Conservation (phyloP, 2,329 filamentous ascomycete genomes). For the Fusarium incarnatum region DNA sequence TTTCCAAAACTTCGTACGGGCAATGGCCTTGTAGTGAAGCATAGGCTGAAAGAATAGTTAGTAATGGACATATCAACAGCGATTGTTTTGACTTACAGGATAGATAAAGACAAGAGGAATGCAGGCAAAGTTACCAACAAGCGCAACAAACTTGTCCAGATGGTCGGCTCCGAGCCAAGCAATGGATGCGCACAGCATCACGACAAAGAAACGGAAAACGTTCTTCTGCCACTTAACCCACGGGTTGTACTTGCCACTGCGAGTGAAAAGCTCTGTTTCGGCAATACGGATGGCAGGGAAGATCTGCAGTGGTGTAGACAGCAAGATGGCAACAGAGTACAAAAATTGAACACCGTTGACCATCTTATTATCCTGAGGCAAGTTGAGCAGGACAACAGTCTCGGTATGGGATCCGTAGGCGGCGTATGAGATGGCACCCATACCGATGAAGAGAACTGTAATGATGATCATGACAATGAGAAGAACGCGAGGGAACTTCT, state of each 20-base stretch:
- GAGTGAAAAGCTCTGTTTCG: constrained; percentile 92
- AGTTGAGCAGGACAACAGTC: constrained; percentile 94
- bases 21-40: constrained; percentile 86
- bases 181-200: constrained; percentile 85
- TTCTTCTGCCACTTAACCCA: constrained; percentile 99
- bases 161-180: constrained; percentile 94
- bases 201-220: constrained; percentile 91
- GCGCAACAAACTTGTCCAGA: constrained; percentile 95
- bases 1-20: constrained; percentile 74
- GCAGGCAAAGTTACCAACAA: constrained; percentile 97
- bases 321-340: constrained; percentile 96
- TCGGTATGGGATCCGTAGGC: constrained; percentile 96
- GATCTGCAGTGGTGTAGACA: constrained; percentile 95
- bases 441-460: constrained; percentile 87
- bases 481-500: constrained; percentile 90
- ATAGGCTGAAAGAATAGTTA: constrained; percentile 74
- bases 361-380: constrained; percentile 93
- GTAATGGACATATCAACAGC: constrained; percentile 8
- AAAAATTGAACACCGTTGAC: constrained; percentile 97
- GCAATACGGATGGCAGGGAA: constrained; percentile 98
- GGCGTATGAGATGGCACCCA: constrained; percentile 94
- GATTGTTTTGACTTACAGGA: constrained; percentile 73
- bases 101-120: constrained; percentile 98
- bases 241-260: constrained; percentile 96
- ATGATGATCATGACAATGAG: constrained; percentile 95